Evolutionary conservation across 2,329 filamentous ascomycete species (phyloP).

Genomic region (Penicillium rolfsii): DNA sequence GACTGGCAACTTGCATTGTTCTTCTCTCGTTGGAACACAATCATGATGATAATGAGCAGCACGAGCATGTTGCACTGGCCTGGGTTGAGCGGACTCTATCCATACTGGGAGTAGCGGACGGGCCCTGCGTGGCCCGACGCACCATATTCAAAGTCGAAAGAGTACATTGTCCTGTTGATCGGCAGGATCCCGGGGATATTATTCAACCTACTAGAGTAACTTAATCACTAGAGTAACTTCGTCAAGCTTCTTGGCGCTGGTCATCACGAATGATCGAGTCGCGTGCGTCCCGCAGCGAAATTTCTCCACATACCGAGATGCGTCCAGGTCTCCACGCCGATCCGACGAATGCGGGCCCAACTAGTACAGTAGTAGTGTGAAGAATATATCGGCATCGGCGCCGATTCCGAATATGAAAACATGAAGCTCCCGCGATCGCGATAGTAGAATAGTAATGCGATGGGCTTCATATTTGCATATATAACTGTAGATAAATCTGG

Average conservation of each 20-base stretch:
- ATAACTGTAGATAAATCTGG: background rate
- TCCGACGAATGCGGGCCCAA: conserved; percentile 14
- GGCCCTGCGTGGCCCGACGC: background rate
- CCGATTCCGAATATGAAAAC: conserved; percentile 17
- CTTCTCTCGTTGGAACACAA: too few relatives aligned
- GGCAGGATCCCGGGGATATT: background rate
- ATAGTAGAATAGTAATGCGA: background rate
- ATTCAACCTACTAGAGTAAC: background rate
- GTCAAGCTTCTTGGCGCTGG: background rate
- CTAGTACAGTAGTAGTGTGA: background rate
- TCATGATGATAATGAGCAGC: background rate
- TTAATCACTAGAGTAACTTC: background rate
- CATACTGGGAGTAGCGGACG: too few relatives aligned
- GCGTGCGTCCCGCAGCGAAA: background rate
- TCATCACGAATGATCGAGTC: background rate
- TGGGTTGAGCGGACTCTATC: background rate
- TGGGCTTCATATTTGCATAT: background rate
- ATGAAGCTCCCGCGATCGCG: background rate
- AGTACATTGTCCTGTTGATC: background rate
- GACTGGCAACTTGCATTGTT: too few relatives aligned
- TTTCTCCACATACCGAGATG: conserved; percentile 22
- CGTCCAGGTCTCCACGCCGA: conserved; percentile 11
- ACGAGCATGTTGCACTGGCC: background rate
- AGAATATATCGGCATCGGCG: conserved; percentile 18
- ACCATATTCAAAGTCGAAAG: background rate